These are phyloP conservation scores for Cardiospermum halicacabum DNA, from an alignment of 345 rosid genomes.

Conservation along the genomic window DNA sequence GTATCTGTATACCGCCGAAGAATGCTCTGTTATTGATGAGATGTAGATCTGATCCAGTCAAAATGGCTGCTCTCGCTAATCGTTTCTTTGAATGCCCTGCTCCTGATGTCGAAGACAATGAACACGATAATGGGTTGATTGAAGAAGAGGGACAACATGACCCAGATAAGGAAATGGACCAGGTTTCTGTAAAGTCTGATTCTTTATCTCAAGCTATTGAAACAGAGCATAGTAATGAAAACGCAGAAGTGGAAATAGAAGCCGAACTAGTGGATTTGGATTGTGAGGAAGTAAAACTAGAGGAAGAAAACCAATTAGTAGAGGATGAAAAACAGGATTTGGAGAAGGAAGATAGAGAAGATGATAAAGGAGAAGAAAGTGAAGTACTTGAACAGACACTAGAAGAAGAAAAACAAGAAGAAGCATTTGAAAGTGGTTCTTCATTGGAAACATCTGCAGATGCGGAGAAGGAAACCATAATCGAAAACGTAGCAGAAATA, in stretches of 20 bases:
- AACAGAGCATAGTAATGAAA: constrained; percentile 5
- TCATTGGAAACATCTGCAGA: constrained; percentile 15
- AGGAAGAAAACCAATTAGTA: background rate
- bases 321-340: background rate
- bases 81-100: constrained; percentile 59
- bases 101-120: constrained; percentile 21
- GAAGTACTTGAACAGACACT: background rate
- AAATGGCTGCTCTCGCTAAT: constrained; percentile 81
- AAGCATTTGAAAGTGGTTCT: background rate
- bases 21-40: constrained; percentile 87
- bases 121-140: constrained; percentile 6
- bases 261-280: constrained; percentile 14
- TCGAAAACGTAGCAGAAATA: constrained; percentile 23
- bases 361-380: background rate
- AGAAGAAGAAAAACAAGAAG: background rate
- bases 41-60: constrained; percentile 94
- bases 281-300: constrained; percentile 8
- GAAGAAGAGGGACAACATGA: background rate
- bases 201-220: constrained; percentile 21
- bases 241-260: constrained; percentile 18
- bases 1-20: constrained; percentile 73
- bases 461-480: constrained; percentile 22
- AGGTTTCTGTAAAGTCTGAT: constrained; percentile 27
- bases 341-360: background rate
- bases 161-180: constrained; percentile 28